Evolutionary conservation across 2,329 filamentous ascomycete species (phyloP).

Genomic region (Coleophoma crateriformis): DNA sequence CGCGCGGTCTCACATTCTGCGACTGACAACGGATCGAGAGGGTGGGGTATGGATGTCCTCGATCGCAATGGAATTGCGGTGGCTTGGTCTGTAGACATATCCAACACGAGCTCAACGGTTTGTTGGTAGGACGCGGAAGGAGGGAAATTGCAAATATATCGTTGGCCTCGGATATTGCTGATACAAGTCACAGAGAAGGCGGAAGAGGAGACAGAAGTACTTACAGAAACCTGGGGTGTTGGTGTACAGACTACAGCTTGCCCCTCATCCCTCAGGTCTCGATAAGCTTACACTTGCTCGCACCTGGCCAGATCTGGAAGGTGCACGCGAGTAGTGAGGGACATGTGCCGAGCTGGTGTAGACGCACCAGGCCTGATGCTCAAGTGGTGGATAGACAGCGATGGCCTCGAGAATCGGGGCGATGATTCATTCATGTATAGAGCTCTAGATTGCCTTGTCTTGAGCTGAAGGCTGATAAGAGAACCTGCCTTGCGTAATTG

Average conservation of each 20-base stretch:
- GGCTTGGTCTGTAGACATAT: constrained; percentile 8
- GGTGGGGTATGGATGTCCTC: constrained; percentile 29
- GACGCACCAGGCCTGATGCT: too few relatives aligned
- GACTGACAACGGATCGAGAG: constrained; percentile 38
- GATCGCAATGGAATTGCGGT: constrained; percentile 4
- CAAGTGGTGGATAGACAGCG: too few relatives aligned
- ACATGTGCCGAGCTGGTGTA: not conserved
- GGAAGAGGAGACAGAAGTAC: too few relatives aligned
- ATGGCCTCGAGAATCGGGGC: too few relatives aligned
- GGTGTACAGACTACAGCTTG: too few relatives aligned
- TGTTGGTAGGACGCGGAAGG: not conserved
- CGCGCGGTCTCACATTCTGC: constrained; percentile 46
- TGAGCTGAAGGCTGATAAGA: too few relatives aligned
- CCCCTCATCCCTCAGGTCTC: too few relatives aligned
- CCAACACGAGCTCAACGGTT: not conserved
- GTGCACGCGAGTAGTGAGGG: not conserved
- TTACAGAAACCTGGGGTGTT: too few relatives aligned
- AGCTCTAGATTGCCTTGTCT: too few relatives aligned
- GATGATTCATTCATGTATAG: too few relatives aligned
- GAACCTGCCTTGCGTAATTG: too few relatives aligned
- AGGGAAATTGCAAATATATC: not conserved
- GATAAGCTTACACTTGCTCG: not conserved
- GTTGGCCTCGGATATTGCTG: not conserved
- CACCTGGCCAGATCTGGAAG: not conserved
- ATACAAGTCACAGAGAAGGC: too few relatives aligned